A percentile compares a stretch with the other conserved stretches of the same genome.
Conservation (phyloP, 202 grass and related monocot species). For the Panicum hallii region DNA sequence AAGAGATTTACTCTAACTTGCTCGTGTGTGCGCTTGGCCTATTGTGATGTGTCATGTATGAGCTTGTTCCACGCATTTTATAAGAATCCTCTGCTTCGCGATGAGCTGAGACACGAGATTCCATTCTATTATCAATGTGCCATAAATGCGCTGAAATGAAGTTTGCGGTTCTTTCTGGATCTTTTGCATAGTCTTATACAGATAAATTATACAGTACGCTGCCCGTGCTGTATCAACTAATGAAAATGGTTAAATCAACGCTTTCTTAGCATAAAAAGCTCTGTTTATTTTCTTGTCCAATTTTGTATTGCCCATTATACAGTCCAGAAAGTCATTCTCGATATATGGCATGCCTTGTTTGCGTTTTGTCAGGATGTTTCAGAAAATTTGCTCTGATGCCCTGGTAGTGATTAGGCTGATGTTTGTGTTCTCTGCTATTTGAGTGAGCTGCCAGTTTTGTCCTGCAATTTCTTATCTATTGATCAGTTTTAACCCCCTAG, state of each 20-base stretch:
- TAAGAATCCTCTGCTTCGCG: not conserved
- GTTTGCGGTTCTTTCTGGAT: not conserved
- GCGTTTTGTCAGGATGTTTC: not conserved
- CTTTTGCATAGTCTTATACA: not conserved
- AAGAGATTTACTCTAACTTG: not conserved
- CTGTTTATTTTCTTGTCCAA: not conserved
- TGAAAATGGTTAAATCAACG: not conserved
- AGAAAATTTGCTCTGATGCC: not conserved
- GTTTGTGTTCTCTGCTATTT: slow-evolving; percentile 6
- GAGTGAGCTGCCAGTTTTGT: not conserved
- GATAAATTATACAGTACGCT: not conserved
- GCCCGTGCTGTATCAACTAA: not conserved
- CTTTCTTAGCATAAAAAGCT: not conserved
- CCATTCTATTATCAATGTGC: not conserved
- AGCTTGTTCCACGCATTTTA: not conserved
- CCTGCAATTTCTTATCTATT: not conserved
- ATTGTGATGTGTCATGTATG: not conserved
- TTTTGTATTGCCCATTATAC: not conserved
- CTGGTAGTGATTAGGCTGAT: not conserved
- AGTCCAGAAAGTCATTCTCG: not conserved
- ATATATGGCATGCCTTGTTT: not conserved
- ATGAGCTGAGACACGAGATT: slow-evolving; percentile 2
- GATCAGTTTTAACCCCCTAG: not conserved
- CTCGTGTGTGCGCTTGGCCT: not conserved
- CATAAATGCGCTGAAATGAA: not conserved